Evolutionary conservation across 352 stramenopile genomes (phyloP), one percentile per base, ranked within the genome.

Genomic region (Pythium aquatile): DNA sequence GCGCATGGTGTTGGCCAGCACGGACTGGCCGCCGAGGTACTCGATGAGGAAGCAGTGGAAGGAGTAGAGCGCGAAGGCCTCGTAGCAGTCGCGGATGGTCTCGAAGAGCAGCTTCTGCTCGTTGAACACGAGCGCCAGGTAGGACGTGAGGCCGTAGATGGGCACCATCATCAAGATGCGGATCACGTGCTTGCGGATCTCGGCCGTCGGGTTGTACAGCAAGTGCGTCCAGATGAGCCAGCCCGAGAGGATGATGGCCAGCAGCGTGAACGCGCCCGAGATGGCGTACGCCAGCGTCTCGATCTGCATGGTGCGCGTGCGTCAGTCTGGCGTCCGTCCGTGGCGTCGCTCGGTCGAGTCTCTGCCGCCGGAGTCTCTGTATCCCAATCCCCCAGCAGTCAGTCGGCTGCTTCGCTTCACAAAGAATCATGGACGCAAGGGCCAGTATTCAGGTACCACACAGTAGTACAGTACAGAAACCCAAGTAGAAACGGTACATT

Each of bases 91-190:
- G 42, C 93, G 89, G 42, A 96, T 78, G 10, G 85, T 96, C 82
- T 97, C 86, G 61, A 97, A 95, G 47, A 93, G 75, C 63, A 97
- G 79, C 73, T 93, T 93, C 72, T 90, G 83, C 58, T 96, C 79
- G 73, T 96, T 94, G 65, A 95, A 95, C 33, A 94, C 85, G 32
- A 96, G 79, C 67, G 88, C 90, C 48, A 97, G 75, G 66, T 96
- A 98, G 13, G 87, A 96, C 63, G 86, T 96, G 16, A 97, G 75
- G 29, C 78, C 90, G 82, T 98, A 98, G 61, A 98, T 93, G 17
- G 93, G 92, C 30, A 98, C 90, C 92, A 98, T 98, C 65, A 97
- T 88, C 24, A 98, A 71, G 56, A 98, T 98, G 39, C 93, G 88
- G 68, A 98, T 91, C 55, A 98, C 91, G 63, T 97, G 88, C 76